Conservation (phyloP, 352 stramenopile genomes). For the Ophiocytium majus region DNA sequence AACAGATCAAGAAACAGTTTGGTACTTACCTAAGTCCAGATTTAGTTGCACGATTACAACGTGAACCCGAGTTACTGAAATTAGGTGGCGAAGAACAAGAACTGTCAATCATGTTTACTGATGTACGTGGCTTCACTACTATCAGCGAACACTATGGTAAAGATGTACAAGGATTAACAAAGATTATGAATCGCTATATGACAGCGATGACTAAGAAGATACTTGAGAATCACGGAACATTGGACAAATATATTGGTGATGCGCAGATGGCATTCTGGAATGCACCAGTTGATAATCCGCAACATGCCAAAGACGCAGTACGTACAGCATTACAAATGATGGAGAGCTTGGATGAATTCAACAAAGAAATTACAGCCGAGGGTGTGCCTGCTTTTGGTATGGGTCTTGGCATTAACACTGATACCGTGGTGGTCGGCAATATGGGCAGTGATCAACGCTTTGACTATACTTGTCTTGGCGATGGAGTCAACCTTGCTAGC, state of each 20-base stretch:
- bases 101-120: not conserved
- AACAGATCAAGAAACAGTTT: no score
- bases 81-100: not conserved
- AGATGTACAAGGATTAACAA: not conserved
- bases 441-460: conserved; percentile 9
- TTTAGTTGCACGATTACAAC: no score
- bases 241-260: conserved; percentile 5
- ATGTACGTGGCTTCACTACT: not conserved
- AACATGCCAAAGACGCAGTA: not conserved
- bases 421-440: not conserved
- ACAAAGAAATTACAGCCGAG: not conserved
- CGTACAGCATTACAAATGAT: not conserved
- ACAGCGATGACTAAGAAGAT: not conserved
- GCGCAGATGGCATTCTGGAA: not conserved
- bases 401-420: not conserved
- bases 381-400: not conserved
- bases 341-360: not conserved
- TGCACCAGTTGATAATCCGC: not conserved
- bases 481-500: conserved; percentile 5
- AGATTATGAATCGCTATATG: not conserved
- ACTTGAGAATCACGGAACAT: not conserved
- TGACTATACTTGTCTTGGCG: not conserved
- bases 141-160: not conserved
- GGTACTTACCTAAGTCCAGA: no score
- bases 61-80: no score